Base-by-base conservation (phyloP, 495 filamentous ascomycete species). In the Pyrenopolyporus hunteri region DNA sequence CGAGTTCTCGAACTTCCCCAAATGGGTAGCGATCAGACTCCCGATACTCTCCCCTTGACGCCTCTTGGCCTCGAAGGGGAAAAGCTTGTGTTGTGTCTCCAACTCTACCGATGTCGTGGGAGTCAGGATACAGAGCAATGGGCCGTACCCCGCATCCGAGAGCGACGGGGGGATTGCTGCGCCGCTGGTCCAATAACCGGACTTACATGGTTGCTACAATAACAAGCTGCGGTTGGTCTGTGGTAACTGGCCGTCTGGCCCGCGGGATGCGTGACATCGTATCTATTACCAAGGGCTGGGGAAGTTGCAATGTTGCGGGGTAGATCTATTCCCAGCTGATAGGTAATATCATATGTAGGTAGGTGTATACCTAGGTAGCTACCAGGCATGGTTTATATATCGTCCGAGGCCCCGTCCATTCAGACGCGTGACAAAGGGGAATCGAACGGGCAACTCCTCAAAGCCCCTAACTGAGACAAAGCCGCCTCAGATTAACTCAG, bases 61-160 rank as follows among this genome's bases (percentile, higher is more conserved):
- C 23, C 22, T 6, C 11, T 7, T 5, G 23, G n/a, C 19, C 43
- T 42, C 36, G 29, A 39, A 45, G 0, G 14, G 49, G 44, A 52
- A 64, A 59, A 8, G 54, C 33, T 33, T 10, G 54, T 9, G 47
- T 33, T 39, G 47, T 52, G 22, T 33, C 19, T 26, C 53, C 51
- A 63, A 57, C 47, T 56, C 44, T 59, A 50, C 50, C 49, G 42
- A 56, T 25, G 54, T 44, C 49, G 35, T 49, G 53, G 48, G 37
- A 57, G 51, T 46, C 17, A 13, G n/a, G 13, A 3, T 3, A 16
- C 11, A 14, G 14, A 45, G 23, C 7, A 22, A n/a, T 17, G 36
- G 28, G 9, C 31, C 37, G 63, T 66, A 66, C 63, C 63, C 63
- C 63, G 63, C 63, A 66, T 57, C 57, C 63, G 46, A 53, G 35